phyloP scores from a whole-genome alignment of 2,329 filamentous ascomycete genomes.

The Hymenoscyphus linearis region DNA sequence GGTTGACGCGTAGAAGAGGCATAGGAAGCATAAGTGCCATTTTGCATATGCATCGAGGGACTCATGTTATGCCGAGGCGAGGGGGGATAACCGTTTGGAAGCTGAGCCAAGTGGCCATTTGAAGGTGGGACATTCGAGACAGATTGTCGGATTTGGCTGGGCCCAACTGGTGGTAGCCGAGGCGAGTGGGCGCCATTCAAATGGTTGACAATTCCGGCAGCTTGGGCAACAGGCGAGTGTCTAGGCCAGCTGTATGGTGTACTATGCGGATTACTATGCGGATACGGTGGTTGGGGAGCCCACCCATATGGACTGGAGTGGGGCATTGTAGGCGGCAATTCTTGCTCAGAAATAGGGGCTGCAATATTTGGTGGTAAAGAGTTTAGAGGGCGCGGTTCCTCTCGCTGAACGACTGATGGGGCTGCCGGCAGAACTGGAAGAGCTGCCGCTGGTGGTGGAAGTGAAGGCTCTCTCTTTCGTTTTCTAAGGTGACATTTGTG shows the following conservation, averaged over 20 bases:
- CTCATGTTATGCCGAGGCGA: constrained; percentile 24
- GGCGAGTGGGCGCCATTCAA: constrained; percentile 41
- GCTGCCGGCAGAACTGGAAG: constrained; percentile 2
- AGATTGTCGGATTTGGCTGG: constrained; percentile 21
- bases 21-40: constrained; percentile 27
- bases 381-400: constrained; percentile 19
- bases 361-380: constrained; percentile 26
- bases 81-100: constrained; percentile 30
- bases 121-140: constrained; percentile 33
- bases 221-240: constrained; percentile 43
- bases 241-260: constrained; percentile 47
- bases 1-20: constrained; percentile 27
- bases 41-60: constrained; percentile 25
- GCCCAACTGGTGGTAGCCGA: constrained; percentile 26
- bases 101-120: constrained; percentile 40
- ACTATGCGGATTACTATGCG: constrained; percentile 34
- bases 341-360: constrained; percentile 29
- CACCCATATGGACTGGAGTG: constrained; percentile 20
- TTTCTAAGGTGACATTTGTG: constrained; percentile 65
- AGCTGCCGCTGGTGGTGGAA: constrained; percentile 9
- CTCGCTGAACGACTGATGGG: constrained; percentile 16
- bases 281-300: constrained; percentile 36
- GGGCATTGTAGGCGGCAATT: constrained; percentile 18
- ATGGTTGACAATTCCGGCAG: constrained; percentile 39
- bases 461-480: constrained; percentile 29